A percentile compares a stretch with the other conserved stretches of the same genome.
These are phyloP conservation scores for Leccinum broughii DNA, from an alignment of 768 basidiomycete genomes.

Conservation along the genomic window DNA sequence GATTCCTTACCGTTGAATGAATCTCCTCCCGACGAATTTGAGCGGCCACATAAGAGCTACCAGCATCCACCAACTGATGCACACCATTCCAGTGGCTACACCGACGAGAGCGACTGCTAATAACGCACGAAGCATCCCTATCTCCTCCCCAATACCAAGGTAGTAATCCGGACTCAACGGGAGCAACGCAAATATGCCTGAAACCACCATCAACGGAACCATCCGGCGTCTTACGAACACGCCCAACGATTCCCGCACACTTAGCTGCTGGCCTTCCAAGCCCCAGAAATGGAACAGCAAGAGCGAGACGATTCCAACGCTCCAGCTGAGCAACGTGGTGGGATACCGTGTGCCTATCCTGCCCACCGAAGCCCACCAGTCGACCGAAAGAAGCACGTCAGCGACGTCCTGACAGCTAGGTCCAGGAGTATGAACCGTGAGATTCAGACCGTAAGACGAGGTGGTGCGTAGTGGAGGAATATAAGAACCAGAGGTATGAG, in stretches of 20 bases:
- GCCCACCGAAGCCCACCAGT: slow-evolving; percentile 71
- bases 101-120: slow-evolving; percentile 59
- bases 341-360: slow-evolving; percentile 74
- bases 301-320: slow-evolving; percentile 65
- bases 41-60: slow-evolving; percentile 47
- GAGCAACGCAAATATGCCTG: slow-evolving; percentile 49
- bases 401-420: slow-evolving; percentile 43
- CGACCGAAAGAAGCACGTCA: slow-evolving; percentile 54
- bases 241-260: slow-evolving; percentile 49
- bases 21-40: slow-evolving; percentile 18
- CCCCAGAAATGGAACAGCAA: slow-evolving; percentile 55
- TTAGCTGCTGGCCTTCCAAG: slow-evolving; percentile 39
- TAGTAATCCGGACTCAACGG: slow-evolving; percentile 57
- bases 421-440: slow-evolving; percentile 62
- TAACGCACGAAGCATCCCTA: slow-evolving; percentile 36
- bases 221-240: slow-evolving; percentile 42
- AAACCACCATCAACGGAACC: slow-evolving; percentile 43
- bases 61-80: slow-evolving; percentile 57
- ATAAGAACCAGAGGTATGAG: slow-evolving; percentile 69
- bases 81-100: slow-evolving; percentile 66
- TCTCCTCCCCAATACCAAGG: slow-evolving; percentile 61
- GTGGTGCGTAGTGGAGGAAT: slow-evolving; percentile 31
- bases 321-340: slow-evolving; percentile 70
- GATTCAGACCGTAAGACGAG: slow-evolving; percentile 42
- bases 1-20: slow-evolving; percentile 18